Evolutionary conservation across 2,329 filamentous ascomycete genomes (phyloP).

Genomic region (Pestalotiopsis sp.): DNA sequence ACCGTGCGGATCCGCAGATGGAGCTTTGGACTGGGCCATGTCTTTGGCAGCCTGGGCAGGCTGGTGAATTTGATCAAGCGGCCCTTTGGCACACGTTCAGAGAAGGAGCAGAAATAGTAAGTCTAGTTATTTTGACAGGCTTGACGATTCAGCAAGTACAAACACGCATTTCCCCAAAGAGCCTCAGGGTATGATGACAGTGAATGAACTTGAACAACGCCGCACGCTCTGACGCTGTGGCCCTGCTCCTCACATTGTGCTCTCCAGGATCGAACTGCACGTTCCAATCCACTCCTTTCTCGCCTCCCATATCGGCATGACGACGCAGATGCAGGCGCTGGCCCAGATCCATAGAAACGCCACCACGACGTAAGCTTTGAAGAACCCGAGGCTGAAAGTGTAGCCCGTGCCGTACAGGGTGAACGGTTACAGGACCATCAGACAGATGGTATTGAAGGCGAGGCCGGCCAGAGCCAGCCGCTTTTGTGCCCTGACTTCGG

Average conservation of each 20-base stretch:
- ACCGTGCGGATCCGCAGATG: conserved; percentile 69
- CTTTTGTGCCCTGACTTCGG: conserved; percentile 40
- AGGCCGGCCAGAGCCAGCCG: conserved; percentile 34
- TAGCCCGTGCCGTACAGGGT: conserved; percentile 37
- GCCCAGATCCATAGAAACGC: conserved; percentile 41
- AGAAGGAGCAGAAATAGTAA: conserved; percentile 6
- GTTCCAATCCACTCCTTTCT: not conserved
- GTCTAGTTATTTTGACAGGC: not conserved
- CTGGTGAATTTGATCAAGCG: conserved; percentile 30
- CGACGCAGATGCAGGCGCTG: conserved; percentile 35
- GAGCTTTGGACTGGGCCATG: conserved; percentile 64
- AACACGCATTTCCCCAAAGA: too few species aligned
- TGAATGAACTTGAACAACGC: not conserved
- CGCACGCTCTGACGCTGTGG: not conserved
- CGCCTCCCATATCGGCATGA: conserved; percentile 38
- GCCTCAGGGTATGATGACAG: not conserved
- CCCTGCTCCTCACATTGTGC: not conserved
- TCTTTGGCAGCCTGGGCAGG: conserved; percentile 43
- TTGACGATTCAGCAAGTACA: not conserved
- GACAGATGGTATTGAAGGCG: conserved; percentile 35
- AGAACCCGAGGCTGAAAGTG: conserved; percentile 34
- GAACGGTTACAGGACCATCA: conserved; percentile 38
- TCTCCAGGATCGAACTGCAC: not conserved
- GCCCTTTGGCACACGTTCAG: conserved; percentile 20
- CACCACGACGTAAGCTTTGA: conserved; percentile 38